phyloP scores from a whole-genome alignment of 306 rosid genomes.

The apple (Malus domestica) region DNA sequence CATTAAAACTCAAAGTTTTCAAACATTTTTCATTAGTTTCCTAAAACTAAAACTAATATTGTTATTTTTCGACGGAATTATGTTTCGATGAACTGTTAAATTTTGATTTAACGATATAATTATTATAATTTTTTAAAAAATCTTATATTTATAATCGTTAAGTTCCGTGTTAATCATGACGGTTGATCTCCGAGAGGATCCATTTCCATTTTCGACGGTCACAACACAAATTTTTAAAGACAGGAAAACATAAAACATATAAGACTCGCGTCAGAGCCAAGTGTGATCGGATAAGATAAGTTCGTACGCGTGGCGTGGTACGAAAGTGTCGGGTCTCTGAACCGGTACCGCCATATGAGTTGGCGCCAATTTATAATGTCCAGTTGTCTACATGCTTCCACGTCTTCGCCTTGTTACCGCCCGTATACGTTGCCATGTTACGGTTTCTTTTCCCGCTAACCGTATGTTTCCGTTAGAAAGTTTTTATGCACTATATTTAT shows the following conservation, averaged over 20 bases:
- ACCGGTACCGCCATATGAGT: neutral
- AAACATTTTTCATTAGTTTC: too few relatives aligned
- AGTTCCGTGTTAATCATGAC: too few relatives aligned
- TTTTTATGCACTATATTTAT: too few relatives aligned
- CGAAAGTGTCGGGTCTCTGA: neutral
- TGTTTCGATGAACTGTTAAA: too few relatives aligned
- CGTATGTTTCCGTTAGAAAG: neutral
- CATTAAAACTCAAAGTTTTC: too few relatives aligned
- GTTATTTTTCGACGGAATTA: neutral
- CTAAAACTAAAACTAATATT: neutral
- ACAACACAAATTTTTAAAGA: neutral
- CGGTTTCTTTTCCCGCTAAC: neutral
- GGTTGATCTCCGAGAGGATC: too few relatives aligned
- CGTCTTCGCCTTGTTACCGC: neutral
- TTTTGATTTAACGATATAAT: too few relatives aligned
- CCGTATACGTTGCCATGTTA: neutral
- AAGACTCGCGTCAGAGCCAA: neutral
- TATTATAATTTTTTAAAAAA: too few relatives aligned
- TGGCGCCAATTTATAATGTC: neutral
- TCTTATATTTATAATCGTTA: too few relatives aligned
- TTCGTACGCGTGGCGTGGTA: neutral
- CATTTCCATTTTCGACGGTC: too few relatives aligned
- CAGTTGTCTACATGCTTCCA: neutral
- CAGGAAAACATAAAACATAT: neutral
- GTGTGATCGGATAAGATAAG: neutral